phyloP scores from a whole-genome alignment of 208 protist genomes.

The Crithidia mellificae region DNA sequence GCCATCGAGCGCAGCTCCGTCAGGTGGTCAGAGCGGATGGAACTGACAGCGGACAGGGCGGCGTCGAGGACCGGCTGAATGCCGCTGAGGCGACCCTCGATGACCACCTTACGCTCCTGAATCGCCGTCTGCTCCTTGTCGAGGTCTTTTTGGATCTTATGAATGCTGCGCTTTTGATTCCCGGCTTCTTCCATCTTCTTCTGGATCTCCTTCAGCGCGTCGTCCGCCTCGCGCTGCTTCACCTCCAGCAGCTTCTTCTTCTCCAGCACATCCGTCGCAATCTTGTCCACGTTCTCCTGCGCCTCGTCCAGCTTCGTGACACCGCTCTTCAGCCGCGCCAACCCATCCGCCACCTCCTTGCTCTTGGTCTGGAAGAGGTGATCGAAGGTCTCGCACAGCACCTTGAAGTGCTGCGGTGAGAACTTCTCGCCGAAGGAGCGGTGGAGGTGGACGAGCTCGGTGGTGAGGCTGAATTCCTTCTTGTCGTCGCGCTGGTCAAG shows the following conservation, averaged over 20 bases:
- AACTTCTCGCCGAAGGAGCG: conserved; percentile 63
- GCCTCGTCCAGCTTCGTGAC: conserved; percentile 96
- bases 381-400: conserved; percentile 89
- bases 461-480: conserved; percentile 88
- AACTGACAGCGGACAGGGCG: conserved; percentile 92
- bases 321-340: conserved; percentile 85
- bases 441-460: conserved; percentile 90
- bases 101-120: conserved; percentile 84
- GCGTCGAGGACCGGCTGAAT: conserved; percentile 96
- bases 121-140: conserved; percentile 92
- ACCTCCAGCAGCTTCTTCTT: conserved; percentile 89
- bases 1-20: conserved; percentile 96
- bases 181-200: conserved; percentile 94
- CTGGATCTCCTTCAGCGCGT: conserved; percentile 95
- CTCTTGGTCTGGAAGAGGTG: conserved; percentile 87
- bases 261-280: conserved; percentile 89
- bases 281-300: conserved; percentile 92
- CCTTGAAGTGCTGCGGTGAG: conserved; percentile 93
- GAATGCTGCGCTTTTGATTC: conserved; percentile 93
- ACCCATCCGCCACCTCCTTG: conserved; percentile 65
- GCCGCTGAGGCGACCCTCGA: conserved; percentile 92
- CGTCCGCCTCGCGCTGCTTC: conserved; percentile 95
- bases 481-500: conserved; percentile 75
- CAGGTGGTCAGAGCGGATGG: conserved; percentile 93
- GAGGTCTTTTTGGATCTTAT: conserved; percentile 92